Evolutionary conservation across 2,329 filamentous ascomycete genomes (phyloP), one percentile per base, ranked within the genome.

Genomic region (Fusarium oxysporum): DNA sequence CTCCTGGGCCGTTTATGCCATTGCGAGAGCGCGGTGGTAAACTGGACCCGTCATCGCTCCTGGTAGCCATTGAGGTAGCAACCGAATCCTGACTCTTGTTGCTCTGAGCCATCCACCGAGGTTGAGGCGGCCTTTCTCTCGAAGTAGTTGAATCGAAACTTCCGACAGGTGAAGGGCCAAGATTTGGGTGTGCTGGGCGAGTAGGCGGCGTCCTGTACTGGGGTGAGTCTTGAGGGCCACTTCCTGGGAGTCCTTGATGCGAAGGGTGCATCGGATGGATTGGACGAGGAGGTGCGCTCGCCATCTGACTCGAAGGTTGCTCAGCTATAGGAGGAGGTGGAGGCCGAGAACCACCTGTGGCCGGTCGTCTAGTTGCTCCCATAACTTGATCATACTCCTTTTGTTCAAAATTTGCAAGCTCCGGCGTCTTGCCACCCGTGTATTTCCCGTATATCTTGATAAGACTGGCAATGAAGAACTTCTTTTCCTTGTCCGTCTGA

Each of bases 371-470:
- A 53, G 85, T 85, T 54, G 86, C 85, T 47, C 92, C 93, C 38
- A 92, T 85, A 50, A 98, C 89, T 75, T 92, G 88, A 57, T 96
- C 93, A 68, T 92, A 85, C 83, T 98, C 95, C 68, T 88, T 89
- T 57, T 90, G 87, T 76, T 96, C 93, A 80, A 99, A 98, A 12
- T 96, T 96, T 62, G 89, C 85, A 57, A 99, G 86, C 65, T 93
- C 89, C 5, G 96, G 96, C 37, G 90, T 83, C 78, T 92, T 92
- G 17, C 96, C 96, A 33, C 94, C 93, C 2, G 96, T 98, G 80
- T 98, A 99, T 83, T 98, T 99, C 77, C 92, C 92, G 81, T 93
- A 99, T 74, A 99, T 98, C 83, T 98, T 99, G 79, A 98, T 91
- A 76, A 98, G 84, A 82, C 95, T 98, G 38, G 93, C 95, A 78